phyloP scores from a whole-genome alignment of 2,329 filamentous ascomycete species.

The Clonostachys byssicola region DNA sequence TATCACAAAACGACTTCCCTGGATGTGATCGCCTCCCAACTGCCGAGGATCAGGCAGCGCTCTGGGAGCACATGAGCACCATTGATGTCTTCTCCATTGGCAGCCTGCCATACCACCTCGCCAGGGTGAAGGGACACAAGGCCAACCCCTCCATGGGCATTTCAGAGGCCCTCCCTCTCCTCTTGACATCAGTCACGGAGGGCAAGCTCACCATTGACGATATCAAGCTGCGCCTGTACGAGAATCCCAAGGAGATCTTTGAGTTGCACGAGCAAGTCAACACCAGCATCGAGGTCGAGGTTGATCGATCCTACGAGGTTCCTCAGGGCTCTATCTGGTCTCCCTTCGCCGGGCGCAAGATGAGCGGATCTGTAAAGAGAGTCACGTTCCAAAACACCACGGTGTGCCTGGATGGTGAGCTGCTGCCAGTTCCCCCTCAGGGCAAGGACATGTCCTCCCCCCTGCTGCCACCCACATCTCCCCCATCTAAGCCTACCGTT shows the following conservation, averaged over 20 bases:
- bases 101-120: constrained; percentile 73
- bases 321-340: constrained; percentile 64
- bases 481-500: constrained; percentile 49
- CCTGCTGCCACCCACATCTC: constrained; percentile 49
- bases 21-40: constrained; percentile 64
- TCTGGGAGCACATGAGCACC: constrained; percentile 69
- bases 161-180: constrained; percentile 67
- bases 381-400: constrained; percentile 74
- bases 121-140: constrained; percentile 46
- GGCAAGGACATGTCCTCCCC: constrained; percentile 77
- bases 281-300: constrained; percentile 69
- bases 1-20: constrained; percentile 67
- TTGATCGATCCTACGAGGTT: constrained; percentile 62
- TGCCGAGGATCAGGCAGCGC: constrained; percentile 61
- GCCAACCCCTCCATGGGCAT: constrained; percentile 63
- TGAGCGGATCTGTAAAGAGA: constrained; percentile 68
- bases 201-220: constrained; percentile 71
- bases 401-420: constrained; percentile 68
- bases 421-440: constrained; percentile 46
- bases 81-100: constrained; percentile 80
- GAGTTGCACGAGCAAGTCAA: constrained; percentile 77
- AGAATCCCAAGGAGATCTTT: constrained; percentile 78
- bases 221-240: constrained; percentile 65
- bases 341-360: constrained; percentile 64
- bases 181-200: constrained; percentile 72